Evolutionary conservation across 345 rosid genomes (phyloP), one percentile per base, ranked within the genome.

Genomic region (Lepidium sativum): DNA sequence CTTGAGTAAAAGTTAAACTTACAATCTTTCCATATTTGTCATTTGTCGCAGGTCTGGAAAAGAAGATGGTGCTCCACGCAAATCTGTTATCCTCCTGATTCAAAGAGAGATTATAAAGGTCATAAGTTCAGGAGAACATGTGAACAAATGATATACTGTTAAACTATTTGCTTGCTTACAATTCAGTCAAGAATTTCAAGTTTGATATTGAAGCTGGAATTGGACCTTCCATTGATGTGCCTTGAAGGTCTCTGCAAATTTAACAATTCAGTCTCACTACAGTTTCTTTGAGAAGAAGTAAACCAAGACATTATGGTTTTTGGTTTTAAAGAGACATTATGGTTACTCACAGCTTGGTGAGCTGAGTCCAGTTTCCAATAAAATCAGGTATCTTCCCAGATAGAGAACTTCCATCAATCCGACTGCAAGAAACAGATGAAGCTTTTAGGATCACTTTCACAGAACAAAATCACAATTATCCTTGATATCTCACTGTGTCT

Each of bases 191-290:
- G 43, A 71, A 85, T 55, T 8, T 77, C 71, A 94, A 67, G 61
- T 40, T 56, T 35, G 96, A 86, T 52, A 86, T 65, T 39, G 73
- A 39, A 63, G 86, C 51, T 37, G 97, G 97, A 64, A 94, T 81
- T n/a, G 99, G 96, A 29, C 99, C 99, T 72, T 78, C 82, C 91
- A 90, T 70, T 18, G 88, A 79, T 50, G 95, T 84, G 20, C 99
- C 97, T 63, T 94, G 91, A 78, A 86, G 55, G 78, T 86, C 77
- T 48, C 96, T 94, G 73, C 47, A 74, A 4, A 45, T 53, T 25
- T 12, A 43, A 48, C 11, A 51, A 18, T 27, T 27, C 1, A 23
- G 27, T 51, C 29, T 25, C 63, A 68, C 25, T 23, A 6, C 10
- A 41, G 20, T 27, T 8, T 56, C 35, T 35, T 2, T 63, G 29